phyloP scores from a whole-genome alignment of 2,329 filamentous ascomycete species.

The Aspergillus costaricaensis region DNA sequence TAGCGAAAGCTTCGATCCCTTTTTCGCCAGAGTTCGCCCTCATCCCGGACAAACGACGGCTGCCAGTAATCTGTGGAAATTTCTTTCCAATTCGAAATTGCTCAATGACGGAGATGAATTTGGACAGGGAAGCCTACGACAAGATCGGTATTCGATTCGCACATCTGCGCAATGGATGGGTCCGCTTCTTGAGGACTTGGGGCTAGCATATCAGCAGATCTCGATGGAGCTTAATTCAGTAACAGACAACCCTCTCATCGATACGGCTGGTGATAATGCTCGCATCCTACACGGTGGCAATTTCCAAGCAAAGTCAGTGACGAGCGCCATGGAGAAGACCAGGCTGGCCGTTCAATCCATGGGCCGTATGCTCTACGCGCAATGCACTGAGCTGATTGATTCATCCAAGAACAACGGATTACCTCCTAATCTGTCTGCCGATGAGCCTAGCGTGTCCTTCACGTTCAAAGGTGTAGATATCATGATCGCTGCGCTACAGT shows the following conservation, averaged over 20 bases:
- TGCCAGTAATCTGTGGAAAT: conserved; percentile 53
- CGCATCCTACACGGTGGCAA: conserved; percentile 63
- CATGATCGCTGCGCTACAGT: conserved; percentile 1
- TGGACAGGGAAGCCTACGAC: conserved; percentile 24
- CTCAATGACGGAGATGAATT: not conserved
- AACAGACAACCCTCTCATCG: conserved; percentile 4
- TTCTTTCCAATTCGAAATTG: conserved; percentile 52
- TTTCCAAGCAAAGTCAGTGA: conserved; percentile 65
- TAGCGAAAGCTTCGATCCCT: conserved; percentile 57
- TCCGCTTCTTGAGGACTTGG: conserved; percentile 64
- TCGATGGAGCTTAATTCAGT: conserved; percentile 46
- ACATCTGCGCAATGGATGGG: conserved; percentile 69
- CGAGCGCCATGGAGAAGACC: conserved; percentile 65
- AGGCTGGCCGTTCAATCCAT: conserved; percentile 53
- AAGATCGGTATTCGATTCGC: conserved; percentile 66
- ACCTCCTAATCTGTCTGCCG: conserved; percentile 58
- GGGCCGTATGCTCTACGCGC: conserved; percentile 63
- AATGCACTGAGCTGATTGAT: conserved; percentile 65
- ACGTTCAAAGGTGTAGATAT: conserved; percentile 6
- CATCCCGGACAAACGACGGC: conserved; percentile 61
- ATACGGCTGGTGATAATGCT: not conserved
- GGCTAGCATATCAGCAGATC: conserved; percentile 59
- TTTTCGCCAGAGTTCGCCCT: conserved; percentile 58
- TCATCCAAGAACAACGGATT: conserved; percentile 59
- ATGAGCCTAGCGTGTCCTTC: not conserved